phyloP scores from a whole-genome alignment of 2,329 filamentous ascomycete genomes.

The Colletotrichum sp. region DNA sequence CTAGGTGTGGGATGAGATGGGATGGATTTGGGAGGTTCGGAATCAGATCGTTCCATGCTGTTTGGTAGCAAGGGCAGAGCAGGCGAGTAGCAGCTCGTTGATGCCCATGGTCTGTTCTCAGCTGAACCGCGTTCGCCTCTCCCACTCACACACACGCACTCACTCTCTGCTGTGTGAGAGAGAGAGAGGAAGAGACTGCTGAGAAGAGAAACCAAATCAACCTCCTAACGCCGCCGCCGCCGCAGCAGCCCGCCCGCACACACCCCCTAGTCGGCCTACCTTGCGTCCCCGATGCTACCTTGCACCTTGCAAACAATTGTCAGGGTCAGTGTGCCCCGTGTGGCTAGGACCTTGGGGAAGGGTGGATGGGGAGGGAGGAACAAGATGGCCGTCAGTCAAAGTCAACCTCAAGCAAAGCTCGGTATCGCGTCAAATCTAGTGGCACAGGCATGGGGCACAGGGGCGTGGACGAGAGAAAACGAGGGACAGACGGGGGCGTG shows the following conservation, averaged over 20 bases:
- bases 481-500: neutral
- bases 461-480: neutral
- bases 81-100: neutral
- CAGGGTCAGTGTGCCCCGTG: slow-evolving; percentile 7
- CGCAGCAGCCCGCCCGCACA: neutral
- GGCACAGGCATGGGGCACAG: neutral
- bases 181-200: neutral
- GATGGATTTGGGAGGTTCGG: slow-evolving; percentile 9
- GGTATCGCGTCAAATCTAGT: slow-evolving; percentile 6
- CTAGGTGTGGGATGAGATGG: neutral
- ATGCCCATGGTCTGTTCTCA: slow-evolving; percentile 14
- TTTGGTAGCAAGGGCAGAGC: neutral
- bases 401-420: slow-evolving; percentile 15
- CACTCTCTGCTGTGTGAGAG: neutral
- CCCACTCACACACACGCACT: neutral
- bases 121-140: slow-evolving; percentile 7
- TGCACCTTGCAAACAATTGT: neutral
- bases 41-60: slow-evolving; percentile 15
- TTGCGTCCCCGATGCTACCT: slow-evolving; percentile 8
- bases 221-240: neutral
- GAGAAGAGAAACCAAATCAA: neutral
- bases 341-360: slow-evolving; percentile 6
- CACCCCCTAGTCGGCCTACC: neutral
- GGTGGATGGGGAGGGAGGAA: neutral
- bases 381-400: slow-evolving; percentile 2